Conservation (phyloP, 768 basidiomycete species). For the Kwoniella sp. region DNA sequence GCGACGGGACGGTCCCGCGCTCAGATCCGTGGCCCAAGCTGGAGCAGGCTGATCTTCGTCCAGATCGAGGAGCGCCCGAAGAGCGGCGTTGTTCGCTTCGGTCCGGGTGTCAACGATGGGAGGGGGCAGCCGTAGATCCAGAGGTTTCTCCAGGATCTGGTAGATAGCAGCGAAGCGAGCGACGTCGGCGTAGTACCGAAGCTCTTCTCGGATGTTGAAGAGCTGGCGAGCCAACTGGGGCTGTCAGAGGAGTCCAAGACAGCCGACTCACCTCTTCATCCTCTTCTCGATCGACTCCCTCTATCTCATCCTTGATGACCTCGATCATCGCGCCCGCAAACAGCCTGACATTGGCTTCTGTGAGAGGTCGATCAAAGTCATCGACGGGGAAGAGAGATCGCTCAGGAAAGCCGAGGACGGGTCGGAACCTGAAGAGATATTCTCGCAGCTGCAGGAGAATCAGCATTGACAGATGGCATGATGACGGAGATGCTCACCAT, state of each 20-base stretch:
- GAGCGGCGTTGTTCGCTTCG: slow-evolving; percentile 13
- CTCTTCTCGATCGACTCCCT: slow-evolving; percentile 3
- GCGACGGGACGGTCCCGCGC: slow-evolving; percentile 22
- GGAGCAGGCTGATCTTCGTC: slow-evolving; percentile 18
- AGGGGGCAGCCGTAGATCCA: slow-evolving; percentile 15
- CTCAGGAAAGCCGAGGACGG: slow-evolving; percentile 24
- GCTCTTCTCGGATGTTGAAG: slow-evolving; percentile 28
- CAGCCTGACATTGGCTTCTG: slow-evolving; percentile 33
- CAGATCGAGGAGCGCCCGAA: slow-evolving; percentile 23
- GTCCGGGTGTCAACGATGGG: slow-evolving; percentile 5
- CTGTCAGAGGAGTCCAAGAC: background rate
- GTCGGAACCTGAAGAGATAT: slow-evolving; percentile 29
- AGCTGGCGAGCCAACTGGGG: slow-evolving; percentile 14
- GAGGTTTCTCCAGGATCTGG: slow-evolving; percentile 13
- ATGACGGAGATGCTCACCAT: slow-evolving; percentile 16
- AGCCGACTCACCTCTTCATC: slow-evolving; percentile 24
- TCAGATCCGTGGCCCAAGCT: slow-evolving; percentile 21
- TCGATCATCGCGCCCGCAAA: slow-evolving; percentile 39
- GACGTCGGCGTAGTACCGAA: slow-evolving; percentile 39
- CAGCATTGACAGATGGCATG: background rate
- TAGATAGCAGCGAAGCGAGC: slow-evolving; percentile 34
- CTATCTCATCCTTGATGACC: slow-evolving; percentile 26
- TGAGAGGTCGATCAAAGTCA: slow-evolving; percentile 40
- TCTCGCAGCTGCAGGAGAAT: slow-evolving; percentile 26
- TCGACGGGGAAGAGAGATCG: slow-evolving; percentile 27